phyloP scores from a whole-genome alignment of 805 yeast genomes.

The Saccharomycopsis schoenii region DNA sequence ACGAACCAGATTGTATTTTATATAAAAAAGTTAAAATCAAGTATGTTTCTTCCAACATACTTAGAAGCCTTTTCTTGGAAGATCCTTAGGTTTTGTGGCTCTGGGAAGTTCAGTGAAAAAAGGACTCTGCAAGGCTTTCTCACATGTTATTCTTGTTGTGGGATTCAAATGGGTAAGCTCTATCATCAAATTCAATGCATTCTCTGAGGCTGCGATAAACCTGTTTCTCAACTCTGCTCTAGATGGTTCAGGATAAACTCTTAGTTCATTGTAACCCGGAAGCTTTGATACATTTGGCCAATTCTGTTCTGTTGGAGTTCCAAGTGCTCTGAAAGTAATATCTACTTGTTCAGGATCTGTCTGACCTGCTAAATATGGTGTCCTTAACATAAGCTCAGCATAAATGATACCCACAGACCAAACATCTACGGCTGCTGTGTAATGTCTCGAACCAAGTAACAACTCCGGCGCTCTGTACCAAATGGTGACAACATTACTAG shows the following conservation, averaged over 20 bases:
- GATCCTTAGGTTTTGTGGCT: conserved; percentile 56
- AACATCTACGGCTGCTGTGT: conserved; percentile 80
- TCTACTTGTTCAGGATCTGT: conserved; percentile 85
- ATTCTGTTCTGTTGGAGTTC: conserved; percentile 84
- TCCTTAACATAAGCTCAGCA: conserved; percentile 91
- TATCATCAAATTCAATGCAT: conserved; percentile 66
- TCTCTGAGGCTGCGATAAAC: conserved; percentile 84
- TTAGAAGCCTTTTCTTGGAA: conserved; percentile 37
- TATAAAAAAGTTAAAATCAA: too few species aligned
- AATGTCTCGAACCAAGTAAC: conserved; percentile 78
- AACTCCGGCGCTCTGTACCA: conserved; percentile 98
- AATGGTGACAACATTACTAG: conserved; percentile 92
- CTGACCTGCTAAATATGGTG: conserved; percentile 90
- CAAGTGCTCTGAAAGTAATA: conserved; percentile 90
- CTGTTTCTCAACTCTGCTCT: conserved; percentile 69
- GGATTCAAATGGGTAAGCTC: conserved; percentile 75
- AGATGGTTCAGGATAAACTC: conserved; percentile 75
- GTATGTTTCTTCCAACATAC: neutral
- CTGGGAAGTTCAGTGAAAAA: conserved; percentile 68
- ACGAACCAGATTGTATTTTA: too few species aligned
- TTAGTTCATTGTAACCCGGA: conserved; percentile 65
- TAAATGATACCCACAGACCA: conserved; percentile 97
- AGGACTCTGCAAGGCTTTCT: conserved; percentile 50
- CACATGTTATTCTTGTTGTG: conserved; percentile 54
- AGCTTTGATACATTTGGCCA: conserved; percentile 87